Percentiles rank a stretch among this genome's conserved stretches.
These are phyloP conservation scores for Berkeleyomyces rouxiae DNA, from an alignment of 2,329 filamentous ascomycete genomes.

Conservation along the genomic window DNA sequence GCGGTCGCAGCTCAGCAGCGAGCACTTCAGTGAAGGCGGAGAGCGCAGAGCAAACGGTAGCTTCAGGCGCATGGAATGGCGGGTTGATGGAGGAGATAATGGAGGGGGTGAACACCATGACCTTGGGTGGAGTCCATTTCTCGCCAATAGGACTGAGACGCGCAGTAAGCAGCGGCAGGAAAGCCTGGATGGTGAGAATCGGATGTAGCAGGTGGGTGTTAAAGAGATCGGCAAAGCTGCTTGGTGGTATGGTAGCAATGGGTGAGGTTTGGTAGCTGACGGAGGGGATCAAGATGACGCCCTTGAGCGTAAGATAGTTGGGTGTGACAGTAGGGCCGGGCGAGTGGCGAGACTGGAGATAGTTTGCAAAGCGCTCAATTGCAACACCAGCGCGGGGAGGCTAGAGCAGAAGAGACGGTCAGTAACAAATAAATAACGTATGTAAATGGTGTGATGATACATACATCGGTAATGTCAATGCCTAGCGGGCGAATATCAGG, in stretches of 20 bases:
- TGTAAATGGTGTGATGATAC: slow-evolving; percentile 18
- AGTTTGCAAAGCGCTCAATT: slow-evolving; percentile 53
- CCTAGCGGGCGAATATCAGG: slow-evolving; percentile 67
- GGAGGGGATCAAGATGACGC: slow-evolving; percentile 70
- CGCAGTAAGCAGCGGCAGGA: slow-evolving; percentile 61
- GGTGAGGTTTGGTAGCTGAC: slow-evolving; percentile 66
- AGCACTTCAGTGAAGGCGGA: slow-evolving; percentile 71
- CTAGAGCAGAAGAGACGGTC: slow-evolving; percentile 25
- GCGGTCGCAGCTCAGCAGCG: slow-evolving; percentile 57
- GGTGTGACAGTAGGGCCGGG: slow-evolving; percentile 60
- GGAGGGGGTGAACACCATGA: slow-evolving; percentile 63
- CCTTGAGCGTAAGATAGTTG: slow-evolving; percentile 60
- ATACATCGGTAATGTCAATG: slow-evolving; percentile 67
- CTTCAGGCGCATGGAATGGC: slow-evolving; percentile 72
- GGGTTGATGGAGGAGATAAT: slow-evolving; percentile 67
- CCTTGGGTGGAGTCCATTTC: slow-evolving; percentile 41
- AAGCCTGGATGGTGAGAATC: slow-evolving; percentile 73
- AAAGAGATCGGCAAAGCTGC: slow-evolving; percentile 74
- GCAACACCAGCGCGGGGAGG: slow-evolving; percentile 50
- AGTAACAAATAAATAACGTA: not conserved
- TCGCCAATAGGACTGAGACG: slow-evolving; percentile 37
- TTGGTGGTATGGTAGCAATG: slow-evolving; percentile 69
- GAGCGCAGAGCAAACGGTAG: slow-evolving; percentile 71
- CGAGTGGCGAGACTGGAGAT: slow-evolving; percentile 57
- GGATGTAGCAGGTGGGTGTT: slow-evolving; percentile 85